phyloP scores from a whole-genome alignment of 73 alveolate genomes.

The Paramecium sonneborni region DNA sequence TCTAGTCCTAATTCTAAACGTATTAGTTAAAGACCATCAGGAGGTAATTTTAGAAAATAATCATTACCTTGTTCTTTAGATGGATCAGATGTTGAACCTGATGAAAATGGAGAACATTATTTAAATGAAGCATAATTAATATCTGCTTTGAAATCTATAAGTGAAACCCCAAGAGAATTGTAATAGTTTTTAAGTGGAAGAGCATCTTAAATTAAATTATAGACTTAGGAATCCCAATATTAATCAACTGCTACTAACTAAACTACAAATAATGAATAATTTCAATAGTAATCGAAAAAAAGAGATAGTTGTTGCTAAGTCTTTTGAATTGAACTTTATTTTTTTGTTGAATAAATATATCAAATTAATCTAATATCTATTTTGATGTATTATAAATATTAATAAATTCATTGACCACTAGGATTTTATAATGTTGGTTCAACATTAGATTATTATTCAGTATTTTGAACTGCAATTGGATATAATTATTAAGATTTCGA shows the following conservation, averaged over 20 bases:
- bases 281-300: neutral
- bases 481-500: neutral
- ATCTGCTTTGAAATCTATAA: neutral
- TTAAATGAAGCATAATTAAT: neutral
- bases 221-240: neutral
- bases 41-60: neutral
- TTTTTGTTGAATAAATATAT: neutral
- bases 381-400: neutral
- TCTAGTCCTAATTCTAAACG: neutral
- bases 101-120: neutral
- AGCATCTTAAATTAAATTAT: neutral
- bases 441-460: neutral
- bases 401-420: neutral
- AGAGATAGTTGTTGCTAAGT: conserved; percentile 35
- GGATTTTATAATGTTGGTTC: neutral
- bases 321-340: neutral
- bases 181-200: neutral
- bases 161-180: neutral
- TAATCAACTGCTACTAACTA: conserved; percentile 3
- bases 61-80: conserved; percentile 35
- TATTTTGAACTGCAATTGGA: neutral
- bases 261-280: neutral
- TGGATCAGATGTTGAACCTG: neutral
- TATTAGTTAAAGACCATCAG: neutral
- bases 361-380: neutral